Percentiles rank a stretch among this genome's conserved stretches.
These are phyloP conservation scores for Ganoderma lingzhi DNA, from an alignment of 1,284 basidiomycete species.

Conservation along the genomic window DNA sequence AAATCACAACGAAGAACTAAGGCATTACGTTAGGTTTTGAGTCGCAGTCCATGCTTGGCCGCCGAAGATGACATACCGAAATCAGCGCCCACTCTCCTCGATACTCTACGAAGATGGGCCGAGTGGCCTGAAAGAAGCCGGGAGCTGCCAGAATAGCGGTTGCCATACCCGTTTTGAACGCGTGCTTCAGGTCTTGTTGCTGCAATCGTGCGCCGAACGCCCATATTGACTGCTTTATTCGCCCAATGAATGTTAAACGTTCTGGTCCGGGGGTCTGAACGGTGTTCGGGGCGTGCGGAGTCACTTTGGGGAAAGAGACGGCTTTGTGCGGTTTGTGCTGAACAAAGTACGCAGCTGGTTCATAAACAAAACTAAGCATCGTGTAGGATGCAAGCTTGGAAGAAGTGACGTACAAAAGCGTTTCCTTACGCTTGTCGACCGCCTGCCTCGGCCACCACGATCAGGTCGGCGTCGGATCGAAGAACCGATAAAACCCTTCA, in stretches of 20 bases:
- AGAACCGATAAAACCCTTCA: slow-evolving; percentile 28
- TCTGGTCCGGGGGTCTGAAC: slow-evolving; percentile 77
- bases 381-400: background rate
- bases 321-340: slow-evolving; percentile 63
- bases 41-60: background rate
- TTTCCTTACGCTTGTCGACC: slow-evolving; percentile 30
- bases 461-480: background rate
- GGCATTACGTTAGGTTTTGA: slow-evolving; percentile 6
- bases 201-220: slow-evolving; percentile 71
- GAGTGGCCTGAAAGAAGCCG: slow-evolving; percentile 83
- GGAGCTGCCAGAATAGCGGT: slow-evolving; percentile 85
- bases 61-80: slow-evolving; percentile 62
- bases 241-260: slow-evolving; percentile 65
- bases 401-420: slow-evolving; percentile 36
- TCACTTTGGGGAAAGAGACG: slow-evolving; percentile 84
- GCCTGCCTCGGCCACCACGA: too few species aligned
- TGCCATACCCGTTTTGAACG: slow-evolving; percentile 88
- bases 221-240: slow-evolving; percentile 81
- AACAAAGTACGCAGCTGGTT: slow-evolving; percentile 67
- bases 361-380: slow-evolving; percentile 9
- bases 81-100: slow-evolving; percentile 96
- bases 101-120: slow-evolving; percentile 82
- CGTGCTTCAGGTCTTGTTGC: slow-evolving; percentile 86
- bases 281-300: slow-evolving; percentile 85
- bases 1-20: slow-evolving; percentile 89